These are phyloP conservation scores for Flaveria robusta DNA, from an alignment of 129 eudicot species.

Conservation along the genomic window DNA sequence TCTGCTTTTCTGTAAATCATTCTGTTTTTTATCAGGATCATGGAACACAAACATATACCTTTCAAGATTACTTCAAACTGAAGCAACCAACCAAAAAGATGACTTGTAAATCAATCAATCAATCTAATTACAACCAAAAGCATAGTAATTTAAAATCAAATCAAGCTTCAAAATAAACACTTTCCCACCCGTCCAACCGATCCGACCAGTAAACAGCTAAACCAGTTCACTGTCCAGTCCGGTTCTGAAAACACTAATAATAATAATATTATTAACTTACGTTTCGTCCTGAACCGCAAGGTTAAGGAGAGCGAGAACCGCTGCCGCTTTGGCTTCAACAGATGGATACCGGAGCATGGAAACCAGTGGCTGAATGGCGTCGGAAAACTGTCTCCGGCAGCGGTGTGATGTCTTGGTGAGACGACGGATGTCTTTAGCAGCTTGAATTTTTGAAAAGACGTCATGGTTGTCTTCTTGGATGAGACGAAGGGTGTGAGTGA, in stretches of 20 bases:
- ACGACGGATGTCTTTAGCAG: constrained; percentile 83
- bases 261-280: constrained; percentile 37
- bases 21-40: neutral
- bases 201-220: no score
- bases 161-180: neutral
- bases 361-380: constrained; percentile 65
- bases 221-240: no score
- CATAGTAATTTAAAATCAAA: neutral
- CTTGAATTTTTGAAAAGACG: constrained; percentile 42
- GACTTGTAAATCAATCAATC: constrained; percentile 2
- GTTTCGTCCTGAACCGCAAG: constrained; percentile 91
- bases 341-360: constrained; percentile 62
- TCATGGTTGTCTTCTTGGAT: constrained; percentile 51
- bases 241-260: neutral
- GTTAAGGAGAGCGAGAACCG: constrained; percentile 88
- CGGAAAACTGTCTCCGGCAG: constrained; percentile 72
- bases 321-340: constrained; percentile 56
- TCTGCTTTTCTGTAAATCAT: constrained; percentile 3
- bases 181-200: no score
- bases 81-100: constrained; percentile 25
- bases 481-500: constrained; percentile 45
- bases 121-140: neutral
- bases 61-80: constrained; percentile 22
- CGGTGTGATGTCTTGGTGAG: constrained; percentile 85
- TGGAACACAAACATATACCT: neutral